Evolutionary conservation across 2,329 filamentous ascomycete species (phyloP).

Genomic region (Didymella arachidicola): DNA sequence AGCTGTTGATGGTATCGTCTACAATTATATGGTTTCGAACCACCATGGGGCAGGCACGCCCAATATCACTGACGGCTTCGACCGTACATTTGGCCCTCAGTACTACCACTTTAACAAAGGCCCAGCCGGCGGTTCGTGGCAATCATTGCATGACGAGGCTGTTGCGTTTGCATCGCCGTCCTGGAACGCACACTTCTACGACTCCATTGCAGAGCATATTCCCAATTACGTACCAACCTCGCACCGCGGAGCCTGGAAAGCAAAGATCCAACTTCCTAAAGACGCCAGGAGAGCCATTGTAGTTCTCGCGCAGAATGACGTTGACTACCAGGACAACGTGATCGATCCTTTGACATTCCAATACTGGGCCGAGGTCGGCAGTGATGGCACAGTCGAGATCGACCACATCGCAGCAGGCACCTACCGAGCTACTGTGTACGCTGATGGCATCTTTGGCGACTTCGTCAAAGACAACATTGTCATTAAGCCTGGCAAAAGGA

Average conservation of each 20-base stretch:
- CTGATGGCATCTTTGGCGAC: conserved; percentile 68
- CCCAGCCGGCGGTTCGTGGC: conserved; percentile 42
- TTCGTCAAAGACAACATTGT: conserved; percentile 62
- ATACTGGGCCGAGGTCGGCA: conserved; percentile 64
- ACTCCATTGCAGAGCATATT: conserved; percentile 66
- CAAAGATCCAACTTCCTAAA: conserved; percentile 60
- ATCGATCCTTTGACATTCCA: conserved; percentile 64
- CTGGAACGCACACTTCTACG: conserved; percentile 68
- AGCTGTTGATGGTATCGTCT: conserved; percentile 70
- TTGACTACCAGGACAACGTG: conserved; percentile 67
- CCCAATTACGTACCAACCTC: conserved; percentile 65
- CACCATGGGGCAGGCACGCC: conserved; percentile 70
- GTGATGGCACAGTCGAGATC: conserved; percentile 61
- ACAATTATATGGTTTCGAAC: conserved; percentile 65
- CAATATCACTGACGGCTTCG: conserved; percentile 70
- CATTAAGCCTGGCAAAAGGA: conserved; percentile 51
- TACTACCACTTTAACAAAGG: conserved; percentile 71
- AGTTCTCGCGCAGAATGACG: conserved; percentile 61
- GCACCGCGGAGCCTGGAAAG: conserved; percentile 60
- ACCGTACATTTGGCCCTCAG: conserved; percentile 70
- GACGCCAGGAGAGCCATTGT: conserved; percentile 62
- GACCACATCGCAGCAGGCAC: conserved; percentile 63
- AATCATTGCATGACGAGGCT: conserved; percentile 63
- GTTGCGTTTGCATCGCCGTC: conserved; percentile 58
- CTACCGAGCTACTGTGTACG: conserved; percentile 70